Base-by-base conservation (phyloP, 2,329 filamentous ascomycete species). In the Fusarium bactridioides region DNA sequence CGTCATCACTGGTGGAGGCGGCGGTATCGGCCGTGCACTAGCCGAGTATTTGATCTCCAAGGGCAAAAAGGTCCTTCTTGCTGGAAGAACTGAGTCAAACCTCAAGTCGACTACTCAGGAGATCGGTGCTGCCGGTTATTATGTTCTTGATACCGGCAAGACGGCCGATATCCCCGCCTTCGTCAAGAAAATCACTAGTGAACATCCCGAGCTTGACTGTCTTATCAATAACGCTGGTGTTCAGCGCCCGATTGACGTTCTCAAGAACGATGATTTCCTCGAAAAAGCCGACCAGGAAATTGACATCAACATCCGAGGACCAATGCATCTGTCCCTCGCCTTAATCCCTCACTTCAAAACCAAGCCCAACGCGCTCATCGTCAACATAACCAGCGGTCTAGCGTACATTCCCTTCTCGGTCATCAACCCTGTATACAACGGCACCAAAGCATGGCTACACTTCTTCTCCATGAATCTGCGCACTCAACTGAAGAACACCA, bases 141-240 rank as follows among this genome's bases (percentile, higher is more conserved):
- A 89, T 67, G 82, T 84, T 1, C 74, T 85, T 2, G 87, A 90
- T 74, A 87, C 86, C 0, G 84, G 87, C 57, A 79, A 85, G 7
- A 82, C 83, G 1, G 57, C 77, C 0, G 75, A 80, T 3, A 85
- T 89, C 13, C 80, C 85, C 0, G 47, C 57, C 0, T 88, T 89
- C 67, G 79, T 86, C 59, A 63, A 82, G 45, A 82, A 81, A 21
- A 75, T 90, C 45, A 84, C 81, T 7, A 70, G 67, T 5, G 84
- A 88, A 10, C 85, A 90, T 72, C 86, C 77, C 2, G 78, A 79
- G 3, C 76, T 90, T 5, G 87, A 90, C 78, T 90, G 87, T 70
- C 76, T 90, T 1, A 80, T 90, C 75, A 90, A 90, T 79, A 90
- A 90, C 61, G 88, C 88, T 0, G 88, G 87, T 4, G 86, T 90